A percentile compares a stretch with the other conserved stretches of the same genome.
These are phyloP conservation scores for Trichoderma gamsii DNA, from an alignment of 495 filamentous ascomycete genomes.

Conservation along the genomic window DNA sequence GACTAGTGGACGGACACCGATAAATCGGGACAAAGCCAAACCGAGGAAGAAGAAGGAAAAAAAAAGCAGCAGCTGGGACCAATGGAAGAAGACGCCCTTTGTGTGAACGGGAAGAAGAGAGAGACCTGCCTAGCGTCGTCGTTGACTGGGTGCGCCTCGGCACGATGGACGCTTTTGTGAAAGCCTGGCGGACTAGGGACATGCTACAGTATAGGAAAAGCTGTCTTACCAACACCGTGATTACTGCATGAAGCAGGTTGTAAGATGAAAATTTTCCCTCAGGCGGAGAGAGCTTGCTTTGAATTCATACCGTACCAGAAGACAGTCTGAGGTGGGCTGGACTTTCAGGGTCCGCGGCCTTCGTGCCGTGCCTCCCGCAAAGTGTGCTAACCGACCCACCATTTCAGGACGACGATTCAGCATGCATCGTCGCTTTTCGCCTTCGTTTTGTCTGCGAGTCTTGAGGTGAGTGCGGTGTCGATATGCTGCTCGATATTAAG, in stretches of 20 bases:
- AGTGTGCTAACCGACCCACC: constrained; percentile 2
- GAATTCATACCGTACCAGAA: not conserved
- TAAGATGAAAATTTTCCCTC: no score
- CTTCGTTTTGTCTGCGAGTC: not conserved
- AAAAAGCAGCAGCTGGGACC: not conserved
- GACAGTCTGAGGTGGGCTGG: not conserved
- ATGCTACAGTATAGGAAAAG: not conserved
- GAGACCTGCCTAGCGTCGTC: constrained; percentile 9
- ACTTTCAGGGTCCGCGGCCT: not conserved
- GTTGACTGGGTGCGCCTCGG: not conserved
- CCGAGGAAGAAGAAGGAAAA: not conserved
- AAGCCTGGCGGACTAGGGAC: not conserved
- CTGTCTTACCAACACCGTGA: no score
- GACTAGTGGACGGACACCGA: constrained; percentile 12
- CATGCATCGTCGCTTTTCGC: not conserved
- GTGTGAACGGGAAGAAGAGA: not conserved
- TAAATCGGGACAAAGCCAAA: not conserved
- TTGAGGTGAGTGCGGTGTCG: not conserved
- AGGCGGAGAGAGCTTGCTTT: not conserved
- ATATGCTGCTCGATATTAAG: not conserved
- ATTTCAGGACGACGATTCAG: not conserved
- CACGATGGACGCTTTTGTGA: constrained; percentile 1
- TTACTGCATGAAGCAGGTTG: no score
- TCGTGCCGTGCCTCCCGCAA: constrained; percentile 12
- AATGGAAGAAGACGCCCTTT: not conserved